Evolutionary conservation across 2,329 filamentous ascomycete species (phyloP).

Genomic region (Macrophomina tecta): DNA sequence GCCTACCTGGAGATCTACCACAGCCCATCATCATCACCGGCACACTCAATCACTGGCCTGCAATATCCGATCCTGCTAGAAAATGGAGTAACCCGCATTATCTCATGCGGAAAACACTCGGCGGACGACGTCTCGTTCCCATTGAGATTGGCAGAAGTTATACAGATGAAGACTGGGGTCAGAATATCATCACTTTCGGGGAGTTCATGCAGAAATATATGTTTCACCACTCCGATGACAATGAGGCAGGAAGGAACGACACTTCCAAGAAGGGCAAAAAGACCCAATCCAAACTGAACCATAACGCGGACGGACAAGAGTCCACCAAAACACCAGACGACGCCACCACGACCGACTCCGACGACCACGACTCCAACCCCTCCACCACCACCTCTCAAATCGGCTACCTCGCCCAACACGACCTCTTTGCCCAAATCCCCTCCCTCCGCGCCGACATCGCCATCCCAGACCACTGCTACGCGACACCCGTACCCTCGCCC

Average conservation of each 20-base stretch:
- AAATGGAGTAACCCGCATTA: conserved; percentile 79
- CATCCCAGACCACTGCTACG: conserved; percentile 85
- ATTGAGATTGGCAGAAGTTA: conserved; percentile 88
- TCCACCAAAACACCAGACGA: neutral
- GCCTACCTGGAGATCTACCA: conserved; percentile 29
- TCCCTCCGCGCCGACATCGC: conserved; percentile 74
- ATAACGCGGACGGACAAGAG: no score
- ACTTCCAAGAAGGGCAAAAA: neutral
- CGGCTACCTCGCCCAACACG: conserved; percentile 91
- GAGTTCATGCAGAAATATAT: conserved; percentile 73
- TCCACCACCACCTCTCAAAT: neutral
- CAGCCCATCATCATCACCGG: conserved; percentile 72
- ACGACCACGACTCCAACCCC: neutral
- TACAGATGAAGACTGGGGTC: conserved; percentile 83
- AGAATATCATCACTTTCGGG: conserved; percentile 76
- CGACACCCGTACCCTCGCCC: conserved; percentile 59
- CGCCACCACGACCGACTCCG: neutral
- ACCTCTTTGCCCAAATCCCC: conserved; percentile 84
- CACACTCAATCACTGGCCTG: conserved; percentile 76
- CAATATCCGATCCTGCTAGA: conserved; percentile 59
- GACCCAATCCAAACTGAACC: no score
- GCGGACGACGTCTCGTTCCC: conserved; percentile 79
- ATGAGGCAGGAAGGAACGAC: neutral
- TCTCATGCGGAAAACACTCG: conserved; percentile 74
- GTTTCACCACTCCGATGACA: conserved; percentile 32